phyloP scores from a whole-genome alignment of 83 land plant genomes.

The Thuja plicata region DNA sequence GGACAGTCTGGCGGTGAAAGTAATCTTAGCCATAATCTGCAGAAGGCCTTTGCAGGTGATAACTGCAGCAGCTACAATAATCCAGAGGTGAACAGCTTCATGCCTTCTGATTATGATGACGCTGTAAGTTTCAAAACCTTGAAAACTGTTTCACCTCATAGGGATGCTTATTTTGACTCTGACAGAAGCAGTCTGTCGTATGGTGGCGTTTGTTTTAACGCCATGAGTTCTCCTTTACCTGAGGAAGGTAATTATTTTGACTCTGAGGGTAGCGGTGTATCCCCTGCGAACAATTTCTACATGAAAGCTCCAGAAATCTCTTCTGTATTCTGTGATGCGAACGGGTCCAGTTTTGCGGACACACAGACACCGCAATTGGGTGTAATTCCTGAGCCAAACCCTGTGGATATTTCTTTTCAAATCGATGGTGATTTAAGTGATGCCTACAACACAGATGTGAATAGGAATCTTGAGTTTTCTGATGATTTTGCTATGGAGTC shows the following conservation, averaged over 20 bases:
- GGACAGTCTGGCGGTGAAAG: not conserved
- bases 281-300: not conserved
- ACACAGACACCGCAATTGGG: not conserved
- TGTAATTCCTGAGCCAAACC: not conserved
- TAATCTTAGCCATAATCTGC: not conserved
- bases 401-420: not conserved
- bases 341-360: not conserved
- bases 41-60: not conserved
- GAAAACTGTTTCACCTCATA: not conserved
- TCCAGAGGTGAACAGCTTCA: constrained; percentile 7
- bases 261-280: not conserved
- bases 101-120: not conserved
- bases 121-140: not conserved
- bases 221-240: not conserved
- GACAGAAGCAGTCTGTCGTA: not conserved
- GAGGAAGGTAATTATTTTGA: not conserved
- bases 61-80: not conserved
- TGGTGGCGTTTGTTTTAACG: not conserved
- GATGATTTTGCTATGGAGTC: not conserved
- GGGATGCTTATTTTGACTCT: not conserved
- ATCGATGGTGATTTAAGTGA: not conserved
- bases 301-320: not conserved
- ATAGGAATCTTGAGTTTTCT: not conserved
- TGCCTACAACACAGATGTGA: not conserved
- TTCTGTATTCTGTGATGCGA: not conserved